A percentile compares a stretch with the other conserved stretches of the same genome.
Evolutionary conservation across 768 basidiomycete genomes (phyloP).

Genomic region (Hypholoma fasciculare): DNA sequence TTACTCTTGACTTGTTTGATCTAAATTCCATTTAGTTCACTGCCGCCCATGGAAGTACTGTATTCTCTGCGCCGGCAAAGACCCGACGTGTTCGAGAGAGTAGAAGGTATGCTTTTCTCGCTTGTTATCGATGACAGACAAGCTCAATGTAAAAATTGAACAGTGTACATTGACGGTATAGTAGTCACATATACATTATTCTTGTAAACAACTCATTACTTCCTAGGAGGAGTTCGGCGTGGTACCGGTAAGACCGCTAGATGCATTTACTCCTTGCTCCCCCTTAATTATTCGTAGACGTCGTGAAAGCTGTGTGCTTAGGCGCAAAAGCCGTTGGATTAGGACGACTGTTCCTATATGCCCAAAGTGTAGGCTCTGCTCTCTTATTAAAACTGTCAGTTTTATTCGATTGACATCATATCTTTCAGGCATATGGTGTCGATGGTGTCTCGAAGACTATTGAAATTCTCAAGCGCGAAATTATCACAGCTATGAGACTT

Average conservation of each 20-base stretch:
- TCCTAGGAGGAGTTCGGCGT: conserved; percentile 58
- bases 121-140: neutral
- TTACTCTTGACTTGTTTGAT: conserved; percentile 11
- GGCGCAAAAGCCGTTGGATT: conserved; percentile 88
- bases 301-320: conserved; percentile 87
- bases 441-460: conserved; percentile 66
- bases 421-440: conserved; percentile 68
- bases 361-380: conserved; percentile 62
- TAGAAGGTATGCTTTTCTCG: conserved; percentile 14
- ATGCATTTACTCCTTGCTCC: neutral
- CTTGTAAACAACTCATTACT: conserved; percentile 1
- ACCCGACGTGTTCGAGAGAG: conserved; percentile 16
- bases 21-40: conserved; percentile 46
- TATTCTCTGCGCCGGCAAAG: conserved; percentile 64
- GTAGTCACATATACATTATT: neutral
- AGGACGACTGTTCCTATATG: conserved; percentile 85
- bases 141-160: conserved; percentile 6
- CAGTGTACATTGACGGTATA: conserved; percentile 85
- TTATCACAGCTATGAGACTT: conserved; percentile 72
- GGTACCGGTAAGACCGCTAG: conserved; percentile 60
- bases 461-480: conserved; percentile 75
- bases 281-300: conserved; percentile 44
- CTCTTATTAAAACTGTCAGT: neutral
- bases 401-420: neutral
- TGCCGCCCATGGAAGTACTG: conserved; percentile 79